phyloP scores from a whole-genome alignment of 306 rosid species.

The Cucurbita maxima region DNA sequence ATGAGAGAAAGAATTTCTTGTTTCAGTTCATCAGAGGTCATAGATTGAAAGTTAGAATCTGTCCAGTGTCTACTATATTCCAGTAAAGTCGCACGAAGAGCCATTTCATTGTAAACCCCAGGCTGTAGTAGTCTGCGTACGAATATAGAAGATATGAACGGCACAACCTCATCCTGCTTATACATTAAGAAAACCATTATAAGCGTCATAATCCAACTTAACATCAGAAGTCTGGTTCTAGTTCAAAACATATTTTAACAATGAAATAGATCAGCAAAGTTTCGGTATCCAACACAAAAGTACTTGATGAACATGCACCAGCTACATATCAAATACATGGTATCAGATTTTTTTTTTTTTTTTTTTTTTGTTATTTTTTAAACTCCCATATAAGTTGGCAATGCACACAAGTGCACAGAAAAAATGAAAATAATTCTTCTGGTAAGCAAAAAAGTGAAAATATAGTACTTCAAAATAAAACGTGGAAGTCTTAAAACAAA shows the following conservation, averaged over 20 bases:
- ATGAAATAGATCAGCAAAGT: neutral
- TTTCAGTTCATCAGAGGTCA: conserved; percentile 69
- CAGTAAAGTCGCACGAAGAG: conserved; percentile 57
- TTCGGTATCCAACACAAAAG: neutral
- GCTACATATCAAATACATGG: neutral
- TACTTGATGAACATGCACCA: neutral
- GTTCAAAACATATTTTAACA: neutral
- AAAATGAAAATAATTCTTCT: neutral
- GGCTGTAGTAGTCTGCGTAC: conserved; percentile 76
- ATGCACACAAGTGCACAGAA: neutral
- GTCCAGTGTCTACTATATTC: conserved; percentile 72
- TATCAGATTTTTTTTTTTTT: too few species aligned
- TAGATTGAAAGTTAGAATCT: conserved; percentile 55
- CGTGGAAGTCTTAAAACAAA: neutral
- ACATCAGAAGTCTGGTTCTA: neutral
- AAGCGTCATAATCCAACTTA: neutral
- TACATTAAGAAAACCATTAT: conserved; percentile 9
- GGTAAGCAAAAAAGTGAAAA: neutral
- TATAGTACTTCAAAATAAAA: too few species aligned
- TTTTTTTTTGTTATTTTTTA: neutral
- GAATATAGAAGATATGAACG: conserved; percentile 68
- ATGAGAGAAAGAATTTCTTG: conserved; percentile 79
- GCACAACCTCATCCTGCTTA: conserved; percentile 55
- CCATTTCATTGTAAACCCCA: conserved; percentile 60
- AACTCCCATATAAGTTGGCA: neutral